Evolutionary conservation across 805 yeast genomes (phyloP).

Genomic region (Cyberlindnera samutprakarnensis): DNA sequence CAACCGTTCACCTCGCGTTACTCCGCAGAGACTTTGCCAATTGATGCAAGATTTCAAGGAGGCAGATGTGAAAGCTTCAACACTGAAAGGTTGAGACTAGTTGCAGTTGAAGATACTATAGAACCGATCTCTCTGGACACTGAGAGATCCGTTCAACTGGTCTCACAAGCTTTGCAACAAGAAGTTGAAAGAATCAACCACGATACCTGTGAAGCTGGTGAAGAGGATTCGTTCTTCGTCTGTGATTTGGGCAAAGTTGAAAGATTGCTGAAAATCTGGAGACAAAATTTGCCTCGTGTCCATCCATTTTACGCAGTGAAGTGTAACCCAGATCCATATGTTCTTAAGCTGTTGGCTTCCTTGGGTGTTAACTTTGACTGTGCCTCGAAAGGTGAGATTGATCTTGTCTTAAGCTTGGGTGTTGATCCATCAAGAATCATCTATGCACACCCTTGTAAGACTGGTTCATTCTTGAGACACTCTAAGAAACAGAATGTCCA

Average conservation of each 20-base stretch:
- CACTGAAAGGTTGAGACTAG: slow-evolving; percentile 6
- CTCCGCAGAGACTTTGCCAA: not conserved
- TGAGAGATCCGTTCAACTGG: slow-evolving; percentile 24
- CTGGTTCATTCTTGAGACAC: slow-evolving; percentile 70
- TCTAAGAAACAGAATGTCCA: slow-evolving; percentile 51
- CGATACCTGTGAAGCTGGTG: slow-evolving; percentile 61
- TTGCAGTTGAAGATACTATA: not conserved
- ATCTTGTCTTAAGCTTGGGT: slow-evolving; percentile 52
- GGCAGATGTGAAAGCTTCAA: too few relatives aligned
- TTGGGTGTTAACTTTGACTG: slow-evolving; percentile 84
- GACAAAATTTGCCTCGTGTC: slow-evolving; percentile 55
- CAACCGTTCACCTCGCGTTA: not conserved
- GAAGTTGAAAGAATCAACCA: slow-evolving; percentile 41
- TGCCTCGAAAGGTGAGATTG: slow-evolving; percentile 84
- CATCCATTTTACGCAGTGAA: slow-evolving; percentile 92
- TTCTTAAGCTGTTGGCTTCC: slow-evolving; percentile 47
- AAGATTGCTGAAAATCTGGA: slow-evolving; percentile 61
- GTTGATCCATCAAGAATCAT: slow-evolving; percentile 61
- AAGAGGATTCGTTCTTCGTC: slow-evolving; percentile 81
- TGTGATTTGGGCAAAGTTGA: slow-evolving; percentile 74
- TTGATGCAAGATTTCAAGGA: too few relatives aligned
- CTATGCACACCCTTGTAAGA: slow-evolving; percentile 92
- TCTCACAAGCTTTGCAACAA: slow-evolving; percentile 32
- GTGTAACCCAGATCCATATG: slow-evolving; percentile 70
- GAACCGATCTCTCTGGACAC: slow-evolving; percentile 20